Evolutionary conservation across 208 protist species (phyloP).

Genomic region (Trypanosoma avium): DNA sequence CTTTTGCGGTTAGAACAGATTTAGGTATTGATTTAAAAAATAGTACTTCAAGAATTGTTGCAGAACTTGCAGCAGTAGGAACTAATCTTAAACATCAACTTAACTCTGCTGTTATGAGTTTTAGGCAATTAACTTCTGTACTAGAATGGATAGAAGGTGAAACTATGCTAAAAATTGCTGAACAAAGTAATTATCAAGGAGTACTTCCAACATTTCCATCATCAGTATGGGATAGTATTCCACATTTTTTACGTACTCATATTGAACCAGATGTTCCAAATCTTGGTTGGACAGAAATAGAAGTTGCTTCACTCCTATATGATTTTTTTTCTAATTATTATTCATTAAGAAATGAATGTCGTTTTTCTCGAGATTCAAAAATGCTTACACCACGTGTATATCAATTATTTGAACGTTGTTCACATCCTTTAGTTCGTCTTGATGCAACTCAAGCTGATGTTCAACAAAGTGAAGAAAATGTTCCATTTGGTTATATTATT

Average conservation of each 20-base stretch:
- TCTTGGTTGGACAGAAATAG: constrained; percentile 48
- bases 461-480: constrained; percentile 35
- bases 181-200: constrained; percentile 29
- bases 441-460: constrained; percentile 33
- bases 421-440: constrained; percentile 23
- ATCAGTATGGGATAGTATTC: constrained; percentile 45
- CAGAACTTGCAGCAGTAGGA: constrained; percentile 57
- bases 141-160: constrained; percentile 61
- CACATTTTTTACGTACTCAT: constrained; percentile 73
- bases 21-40: constrained; percentile 71
- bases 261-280: constrained; percentile 58
- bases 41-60: constrained; percentile 55
- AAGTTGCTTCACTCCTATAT: constrained; percentile 40
- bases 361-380: constrained; percentile 48
- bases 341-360: constrained; percentile 31
- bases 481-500: constrained; percentile 66
- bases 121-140: constrained; percentile 51
- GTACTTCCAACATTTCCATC: constrained; percentile 58
- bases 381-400: constrained; percentile 65
- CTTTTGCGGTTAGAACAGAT: constrained; percentile 69
- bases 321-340: constrained; percentile 52
- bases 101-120: constrained; percentile 54
- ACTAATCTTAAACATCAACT: constrained; percentile 85
- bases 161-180: constrained; percentile 36
- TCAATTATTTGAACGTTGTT: constrained; percentile 60